These are phyloP conservation scores for Phytophthora rubi DNA, from an alignment of 352 stramenopile species.

Conservation along the genomic window DNA sequence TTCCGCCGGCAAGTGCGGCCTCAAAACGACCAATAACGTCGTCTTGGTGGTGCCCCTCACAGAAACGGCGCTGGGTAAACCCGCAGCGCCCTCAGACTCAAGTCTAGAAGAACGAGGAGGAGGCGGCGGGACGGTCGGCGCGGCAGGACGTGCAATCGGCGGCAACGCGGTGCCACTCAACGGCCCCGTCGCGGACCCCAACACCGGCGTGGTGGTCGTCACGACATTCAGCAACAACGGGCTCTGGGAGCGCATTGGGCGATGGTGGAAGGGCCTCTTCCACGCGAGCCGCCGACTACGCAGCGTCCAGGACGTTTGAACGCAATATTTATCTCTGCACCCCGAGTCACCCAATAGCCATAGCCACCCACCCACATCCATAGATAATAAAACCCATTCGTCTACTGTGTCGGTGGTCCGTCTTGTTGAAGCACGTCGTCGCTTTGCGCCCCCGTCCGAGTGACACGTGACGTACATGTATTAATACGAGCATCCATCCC, in stretches of 20 bases:
- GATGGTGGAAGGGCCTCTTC: slow-evolving; percentile 18
- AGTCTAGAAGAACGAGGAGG: no score
- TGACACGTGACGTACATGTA: not conserved
- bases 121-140: no score
- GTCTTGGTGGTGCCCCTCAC: no score
- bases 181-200: not conserved
- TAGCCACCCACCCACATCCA: no score
- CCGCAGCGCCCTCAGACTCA: no score
- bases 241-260: slow-evolving; percentile 10
- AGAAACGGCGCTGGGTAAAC: no score
- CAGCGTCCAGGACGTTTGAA: slow-evolving; percentile 7
- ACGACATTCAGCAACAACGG: slow-evolving; percentile 17
- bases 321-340: not conserved
- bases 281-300: slow-evolving; percentile 8
- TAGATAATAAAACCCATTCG: not conserved
- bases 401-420: no score
- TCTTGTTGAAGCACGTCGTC: not conserved
- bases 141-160: not conserved
- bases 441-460: not conserved
- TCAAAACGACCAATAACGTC: no score
- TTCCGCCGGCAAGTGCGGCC: slow-evolving; percentile 9
- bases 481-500: not conserved
- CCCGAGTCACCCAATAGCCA: no score
- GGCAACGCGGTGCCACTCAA: slow-evolving; percentile 6
- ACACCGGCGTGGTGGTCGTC: slow-evolving; percentile 3